These are phyloP conservation scores for Phytophthora tentaculata DNA, from an alignment of 352 stramenopile genomes.

Conservation along the genomic window DNA sequence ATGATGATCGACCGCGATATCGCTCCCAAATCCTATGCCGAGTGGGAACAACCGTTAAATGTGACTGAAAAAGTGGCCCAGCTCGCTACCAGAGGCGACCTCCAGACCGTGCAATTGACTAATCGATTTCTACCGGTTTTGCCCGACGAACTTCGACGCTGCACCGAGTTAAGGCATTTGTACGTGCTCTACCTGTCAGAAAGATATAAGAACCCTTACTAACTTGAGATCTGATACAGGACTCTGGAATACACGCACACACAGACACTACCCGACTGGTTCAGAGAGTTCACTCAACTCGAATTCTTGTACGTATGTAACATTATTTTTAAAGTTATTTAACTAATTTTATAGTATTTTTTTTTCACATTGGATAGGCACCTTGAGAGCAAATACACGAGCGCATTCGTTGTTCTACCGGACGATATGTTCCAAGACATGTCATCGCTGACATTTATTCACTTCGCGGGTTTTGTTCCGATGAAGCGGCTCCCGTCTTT, in stretches of 20 bases:
- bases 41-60: conserved; percentile 41
- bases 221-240: conserved; percentile 24
- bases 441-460: conserved; percentile 43
- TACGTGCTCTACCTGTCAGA: conserved; percentile 19
- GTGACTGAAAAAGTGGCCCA: conserved; percentile 39
- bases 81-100: conserved; percentile 30
- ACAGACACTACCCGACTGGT: conserved; percentile 39
- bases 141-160: conserved; percentile 36
- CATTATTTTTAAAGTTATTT: background rate
- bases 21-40: conserved; percentile 25
- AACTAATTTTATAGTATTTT: background rate
- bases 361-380: conserved; percentile 12
- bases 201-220: too few relatives aligned
- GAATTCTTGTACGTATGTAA: conserved; percentile 43
- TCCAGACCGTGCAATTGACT: conserved; percentile 44
- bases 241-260: conserved; percentile 53
- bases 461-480: conserved; percentile 33
- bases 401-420: conserved; percentile 20
- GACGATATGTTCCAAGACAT: conserved; percentile 46
- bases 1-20: conserved; percentile 42
- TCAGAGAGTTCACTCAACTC: conserved; percentile 38
- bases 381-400: conserved; percentile 31
- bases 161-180: conserved; percentile 40
- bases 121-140: conserved; percentile 42
- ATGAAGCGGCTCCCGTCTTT: conserved; percentile 38